Percentiles rank a stretch among this genome's conserved stretches.
Evolutionary conservation across 805 yeast genomes (phyloP).

Genomic region (Candida methanosorbosa): DNA sequence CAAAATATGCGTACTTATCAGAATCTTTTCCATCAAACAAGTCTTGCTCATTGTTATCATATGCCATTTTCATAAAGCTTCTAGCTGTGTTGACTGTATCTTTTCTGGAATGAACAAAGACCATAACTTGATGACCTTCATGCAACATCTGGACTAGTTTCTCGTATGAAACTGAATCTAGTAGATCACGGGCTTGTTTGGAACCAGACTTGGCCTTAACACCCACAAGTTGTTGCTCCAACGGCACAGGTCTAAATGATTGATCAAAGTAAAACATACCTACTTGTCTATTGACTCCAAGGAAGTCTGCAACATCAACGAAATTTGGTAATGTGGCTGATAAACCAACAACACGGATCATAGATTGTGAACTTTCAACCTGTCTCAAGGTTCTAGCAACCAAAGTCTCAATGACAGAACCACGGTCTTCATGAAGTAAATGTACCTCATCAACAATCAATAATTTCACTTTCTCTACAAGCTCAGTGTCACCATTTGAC

Average conservation of each 20-base stretch:
- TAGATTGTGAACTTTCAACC: constrained; percentile 87
- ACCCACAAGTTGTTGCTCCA: constrained; percentile 81
- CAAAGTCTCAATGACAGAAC: constrained; percentile 91
- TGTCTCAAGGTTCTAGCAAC: constrained; percentile 93
- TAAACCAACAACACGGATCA: constrained; percentile 89
- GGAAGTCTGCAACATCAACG: constrained; percentile 88
- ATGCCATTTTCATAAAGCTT: constrained; percentile 61
- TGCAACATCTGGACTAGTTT: constrained; percentile 60
- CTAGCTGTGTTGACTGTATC: constrained; percentile 84
- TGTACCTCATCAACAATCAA: constrained; percentile 95
- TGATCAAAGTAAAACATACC: constrained; percentile 96
- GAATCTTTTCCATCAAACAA: constrained; percentile 50
- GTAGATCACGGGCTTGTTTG: constrained; percentile 57
- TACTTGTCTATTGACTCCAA: constrained; percentile 80
- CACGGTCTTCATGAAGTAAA: constrained; percentile 93
- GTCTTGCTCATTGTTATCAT: constrained; percentile 44
- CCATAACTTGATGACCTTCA: constrained; percentile 85
- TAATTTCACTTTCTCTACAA: constrained; percentile 75
- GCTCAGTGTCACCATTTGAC: constrained; percentile 78
- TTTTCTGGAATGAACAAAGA: constrained; percentile 91
- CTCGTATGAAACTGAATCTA: constrained; percentile 71
- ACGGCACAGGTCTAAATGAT: constrained; percentile 88
- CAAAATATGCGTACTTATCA: constrained; percentile 33
- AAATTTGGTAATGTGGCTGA: constrained; percentile 93
- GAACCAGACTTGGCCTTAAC: constrained; percentile 82